A percentile compares a stretch with the other conserved stretches of the same genome.
Evolutionary conservation across 1,284 basidiomycete species (phyloP).

Genomic region (Papiliotrema terrestris): DNA sequence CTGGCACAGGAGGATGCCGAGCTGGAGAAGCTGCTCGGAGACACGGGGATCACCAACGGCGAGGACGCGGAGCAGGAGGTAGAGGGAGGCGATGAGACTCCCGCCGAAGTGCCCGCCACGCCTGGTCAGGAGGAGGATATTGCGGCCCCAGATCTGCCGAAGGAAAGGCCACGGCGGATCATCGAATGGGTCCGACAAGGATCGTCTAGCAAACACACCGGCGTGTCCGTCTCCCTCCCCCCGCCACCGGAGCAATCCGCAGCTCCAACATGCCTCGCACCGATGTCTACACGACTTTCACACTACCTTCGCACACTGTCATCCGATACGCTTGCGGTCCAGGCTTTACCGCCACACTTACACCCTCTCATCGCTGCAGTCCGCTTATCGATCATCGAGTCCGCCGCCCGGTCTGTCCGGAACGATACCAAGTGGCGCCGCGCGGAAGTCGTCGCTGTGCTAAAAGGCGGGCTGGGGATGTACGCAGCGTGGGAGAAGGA

Average conservation of each 20-base stretch:
- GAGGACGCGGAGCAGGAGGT: not conserved
- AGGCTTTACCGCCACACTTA: conserved; percentile 25
- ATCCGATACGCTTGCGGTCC: conserved; percentile 57
- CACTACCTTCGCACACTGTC: conserved; percentile 59
- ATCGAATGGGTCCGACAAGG: conserved; percentile 71
- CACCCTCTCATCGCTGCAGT: conserved; percentile 36
- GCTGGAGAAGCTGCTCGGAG: conserved; percentile 3
- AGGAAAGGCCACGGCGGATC: conserved; percentile 51
- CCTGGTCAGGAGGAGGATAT: conserved; percentile 6
- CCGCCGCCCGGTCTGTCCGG: conserved; percentile 26
- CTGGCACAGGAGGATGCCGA: conserved; percentile 13
- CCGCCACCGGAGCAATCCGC: conserved; percentile 40
- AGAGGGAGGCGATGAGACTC: conserved; percentile 9
- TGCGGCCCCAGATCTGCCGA: not conserved
- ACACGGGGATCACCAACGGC: not conserved
- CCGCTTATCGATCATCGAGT: conserved; percentile 44
- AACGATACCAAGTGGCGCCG: conserved; percentile 64
- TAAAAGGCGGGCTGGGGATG: conserved; percentile 51
- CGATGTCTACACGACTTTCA: conserved; percentile 56
- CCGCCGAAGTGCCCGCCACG: conserved; percentile 3
- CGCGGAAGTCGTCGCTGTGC: conserved; percentile 62
- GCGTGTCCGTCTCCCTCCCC: conserved; percentile 52
- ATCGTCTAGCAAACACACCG: conserved; percentile 60
- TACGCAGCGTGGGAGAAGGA: conserved; percentile 23
- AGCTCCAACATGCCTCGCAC: conserved; percentile 51